These are phyloP conservation scores for Quercus alba DNA, from an alignment of 306 rosid species.

Conservation along the genomic window DNA sequence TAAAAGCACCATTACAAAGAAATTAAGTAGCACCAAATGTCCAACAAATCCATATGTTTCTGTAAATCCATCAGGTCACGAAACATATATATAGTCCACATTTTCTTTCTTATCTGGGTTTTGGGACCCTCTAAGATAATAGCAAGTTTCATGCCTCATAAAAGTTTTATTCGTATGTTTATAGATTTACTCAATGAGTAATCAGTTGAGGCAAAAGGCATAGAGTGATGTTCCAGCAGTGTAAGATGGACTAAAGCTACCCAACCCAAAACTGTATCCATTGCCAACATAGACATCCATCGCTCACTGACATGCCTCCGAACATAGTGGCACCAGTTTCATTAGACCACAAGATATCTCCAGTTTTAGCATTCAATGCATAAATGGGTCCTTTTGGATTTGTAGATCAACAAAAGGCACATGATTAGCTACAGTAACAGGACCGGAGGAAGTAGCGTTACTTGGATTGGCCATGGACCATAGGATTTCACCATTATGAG, in stretches of 20 bases:
- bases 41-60: too few species aligned
- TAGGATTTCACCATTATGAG: conserved; percentile 32
- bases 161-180: too few species aligned
- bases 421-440: conserved; percentile 51
- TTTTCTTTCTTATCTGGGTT: too few species aligned
- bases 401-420: conserved; percentile 44
- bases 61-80: too few species aligned
- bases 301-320: conserved; percentile 52
- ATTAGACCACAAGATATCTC: conserved; percentile 44
- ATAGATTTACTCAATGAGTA: too few species aligned
- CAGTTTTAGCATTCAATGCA: conserved; percentile 34
- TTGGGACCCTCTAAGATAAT: too few species aligned
- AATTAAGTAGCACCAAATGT: too few species aligned
- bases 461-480: conserved; percentile 47
- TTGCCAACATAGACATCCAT: conserved; percentile 49
- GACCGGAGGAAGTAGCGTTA: conserved; percentile 17
- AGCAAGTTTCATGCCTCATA: too few species aligned
- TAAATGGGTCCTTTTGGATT: conserved; percentile 32
- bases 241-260: conserved; percentile 5
- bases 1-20: too few species aligned
- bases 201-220: conserved; percentile 38
- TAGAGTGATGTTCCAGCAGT: conserved; percentile 45
- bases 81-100: too few species aligned
- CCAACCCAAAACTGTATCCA: conserved; percentile 39
- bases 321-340: conserved; percentile 36